These are phyloP conservation scores for Cytospora mali DNA, from an alignment of 2,329 filamentous ascomycete genomes.

Conservation along the genomic window DNA sequence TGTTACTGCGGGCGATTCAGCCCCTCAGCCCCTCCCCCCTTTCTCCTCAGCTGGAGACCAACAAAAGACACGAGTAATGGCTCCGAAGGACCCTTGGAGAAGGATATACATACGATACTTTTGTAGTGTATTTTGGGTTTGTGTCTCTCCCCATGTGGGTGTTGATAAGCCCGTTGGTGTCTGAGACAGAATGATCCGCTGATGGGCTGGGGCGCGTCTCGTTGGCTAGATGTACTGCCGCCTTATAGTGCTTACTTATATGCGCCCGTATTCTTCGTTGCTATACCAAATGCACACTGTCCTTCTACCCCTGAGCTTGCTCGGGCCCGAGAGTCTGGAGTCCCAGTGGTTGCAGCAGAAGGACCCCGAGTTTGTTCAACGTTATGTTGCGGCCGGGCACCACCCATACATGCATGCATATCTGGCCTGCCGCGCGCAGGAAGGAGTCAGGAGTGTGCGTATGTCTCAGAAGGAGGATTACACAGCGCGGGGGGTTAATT, in stretches of 20 bases:
- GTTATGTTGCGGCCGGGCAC: not conserved
- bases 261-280: not conserved
- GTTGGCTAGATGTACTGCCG: not conserved
- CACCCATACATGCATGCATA: too few relatives aligned
- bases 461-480: not conserved
- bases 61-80: too few relatives aligned
- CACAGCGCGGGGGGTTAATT: not conserved
- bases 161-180: not conserved
- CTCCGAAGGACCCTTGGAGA: not conserved
- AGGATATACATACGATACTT: not conserved
- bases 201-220: not conserved
- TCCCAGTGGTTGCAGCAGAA: not conserved
- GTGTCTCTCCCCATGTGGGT: not conserved
- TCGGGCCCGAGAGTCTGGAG: not conserved
- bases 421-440: not conserved
- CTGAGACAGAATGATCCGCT: not conserved
- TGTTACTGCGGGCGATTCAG: too few relatives aligned
- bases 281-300: not conserved
- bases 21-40: not conserved
- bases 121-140: too few relatives aligned
- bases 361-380: not conserved
- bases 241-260: not conserved
- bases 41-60: not conserved
- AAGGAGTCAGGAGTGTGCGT: not conserved
- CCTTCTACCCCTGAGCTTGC: not conserved